Evolutionary conservation across 2,329 filamentous ascomycete genomes (phyloP).

Genomic region (Beauveria brongniartii): DNA sequence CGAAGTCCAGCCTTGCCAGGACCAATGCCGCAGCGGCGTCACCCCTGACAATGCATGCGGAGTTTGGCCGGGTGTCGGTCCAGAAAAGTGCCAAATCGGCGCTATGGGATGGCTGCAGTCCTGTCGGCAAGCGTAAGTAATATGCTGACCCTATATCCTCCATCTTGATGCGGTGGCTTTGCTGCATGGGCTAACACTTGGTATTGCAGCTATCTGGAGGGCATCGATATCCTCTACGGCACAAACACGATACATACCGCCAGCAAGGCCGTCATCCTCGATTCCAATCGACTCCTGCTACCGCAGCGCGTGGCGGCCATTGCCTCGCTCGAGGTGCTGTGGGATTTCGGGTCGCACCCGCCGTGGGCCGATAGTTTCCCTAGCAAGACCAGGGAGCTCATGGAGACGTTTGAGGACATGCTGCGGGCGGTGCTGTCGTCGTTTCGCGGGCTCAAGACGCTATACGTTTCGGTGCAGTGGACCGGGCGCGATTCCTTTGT

Average conservation of each 20-base stretch:
- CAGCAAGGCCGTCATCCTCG: conserved; percentile 16
- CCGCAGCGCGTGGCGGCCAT: conserved; percentile 18
- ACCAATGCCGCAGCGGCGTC: conserved; percentile 15
- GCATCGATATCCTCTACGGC: conserved; percentile 22
- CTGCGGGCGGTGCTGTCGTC: conserved; percentile 13
- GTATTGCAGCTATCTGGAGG: conserved; percentile 20
- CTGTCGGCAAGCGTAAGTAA: conserved; percentile 22
- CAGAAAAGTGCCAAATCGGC: conserved; percentile 18
- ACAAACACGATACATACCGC: conserved; percentile 21
- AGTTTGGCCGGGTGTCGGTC: conserved; percentile 16
- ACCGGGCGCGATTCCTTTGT: neutral
- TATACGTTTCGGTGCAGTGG: conserved; percentile 17
- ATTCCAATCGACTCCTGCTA: conserved; percentile 14
- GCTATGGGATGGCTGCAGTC: conserved; percentile 23
- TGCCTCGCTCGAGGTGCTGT: conserved; percentile 19
- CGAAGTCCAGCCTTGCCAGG: conserved; percentile 14
- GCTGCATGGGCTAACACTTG: neutral
- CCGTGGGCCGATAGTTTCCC: conserved; percentile 12
- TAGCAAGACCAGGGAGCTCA: neutral
- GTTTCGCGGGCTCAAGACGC: conserved; percentile 13
- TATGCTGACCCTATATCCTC: neutral
- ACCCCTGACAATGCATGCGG: conserved; percentile 13
- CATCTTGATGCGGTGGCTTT: neutral
- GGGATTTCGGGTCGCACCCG: conserved; percentile 15
- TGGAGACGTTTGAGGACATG: conserved; percentile 13